Conservation (phyloP, 352 stramenopile genomes). For the Blastocystis sp. region DNA sequence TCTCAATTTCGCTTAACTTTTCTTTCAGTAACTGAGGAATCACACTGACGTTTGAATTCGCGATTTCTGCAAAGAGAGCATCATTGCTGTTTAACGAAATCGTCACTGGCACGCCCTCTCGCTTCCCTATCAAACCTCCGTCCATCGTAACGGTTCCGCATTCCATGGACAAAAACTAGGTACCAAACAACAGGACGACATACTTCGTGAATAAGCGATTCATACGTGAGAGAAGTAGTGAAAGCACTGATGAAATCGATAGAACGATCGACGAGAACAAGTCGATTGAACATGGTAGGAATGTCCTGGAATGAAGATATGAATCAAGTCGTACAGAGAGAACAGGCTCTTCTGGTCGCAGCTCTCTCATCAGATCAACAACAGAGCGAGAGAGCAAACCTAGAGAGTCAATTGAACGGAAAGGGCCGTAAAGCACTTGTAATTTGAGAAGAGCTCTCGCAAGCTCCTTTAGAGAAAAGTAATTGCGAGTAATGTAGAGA, state of each 20-base stretch:
- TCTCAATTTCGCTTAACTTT: conserved; percentile 13
- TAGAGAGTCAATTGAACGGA: neutral
- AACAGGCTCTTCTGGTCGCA: neutral
- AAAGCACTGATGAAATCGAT: conserved; percentile 9
- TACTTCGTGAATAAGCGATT: conserved; percentile 56
- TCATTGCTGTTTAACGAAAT: conserved; percentile 48
- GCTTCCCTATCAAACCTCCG: conserved; percentile 10
- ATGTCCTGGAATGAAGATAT: neutral
- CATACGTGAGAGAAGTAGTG: conserved; percentile 42
- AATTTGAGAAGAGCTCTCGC: conserved; percentile 32
- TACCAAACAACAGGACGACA: neutral
- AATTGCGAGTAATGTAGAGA: neutral
- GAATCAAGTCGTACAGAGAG: neutral
- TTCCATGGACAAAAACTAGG: conserved; percentile 1
- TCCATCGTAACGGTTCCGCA: neutral
- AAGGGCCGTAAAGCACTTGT: conserved; percentile 22
- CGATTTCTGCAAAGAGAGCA: neutral
- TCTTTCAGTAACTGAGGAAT: conserved; percentile 45
- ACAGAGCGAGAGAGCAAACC: neutral
- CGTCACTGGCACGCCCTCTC: neutral
- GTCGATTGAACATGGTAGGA: neutral
- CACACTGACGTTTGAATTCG: conserved; percentile 35
- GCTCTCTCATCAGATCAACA: neutral
- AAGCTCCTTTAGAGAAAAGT: neutral
- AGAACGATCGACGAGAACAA: conserved; percentile 31